Conservation (phyloP, 805 yeast species). For the Kuraishia molischiana region DNA sequence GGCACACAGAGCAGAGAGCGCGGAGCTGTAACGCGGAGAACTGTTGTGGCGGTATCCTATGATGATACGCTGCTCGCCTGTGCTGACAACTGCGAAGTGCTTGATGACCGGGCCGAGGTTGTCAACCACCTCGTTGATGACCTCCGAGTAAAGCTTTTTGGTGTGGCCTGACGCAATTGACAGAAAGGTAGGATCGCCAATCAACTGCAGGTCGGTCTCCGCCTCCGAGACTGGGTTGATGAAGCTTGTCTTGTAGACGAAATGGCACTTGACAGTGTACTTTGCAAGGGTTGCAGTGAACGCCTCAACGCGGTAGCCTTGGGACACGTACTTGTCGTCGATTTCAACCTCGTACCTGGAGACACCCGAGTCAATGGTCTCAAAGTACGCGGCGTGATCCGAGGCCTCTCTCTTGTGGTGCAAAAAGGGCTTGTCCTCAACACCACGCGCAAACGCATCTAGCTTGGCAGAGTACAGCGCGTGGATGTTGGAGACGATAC, state of each 20-base stretch:
- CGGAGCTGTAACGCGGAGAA: conserved; percentile 80
- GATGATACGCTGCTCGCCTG: conserved; percentile 78
- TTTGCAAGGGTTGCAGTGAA: conserved; percentile 56
- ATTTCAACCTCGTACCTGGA: conserved; percentile 59
- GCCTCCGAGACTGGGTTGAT: conserved; percentile 16
- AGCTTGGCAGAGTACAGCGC: conserved; percentile 89
- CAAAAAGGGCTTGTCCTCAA: conserved; percentile 44
- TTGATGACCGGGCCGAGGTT: conserved; percentile 91
- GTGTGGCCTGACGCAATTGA: conserved; percentile 75
- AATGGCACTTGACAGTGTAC: conserved; percentile 46
- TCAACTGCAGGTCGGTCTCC: conserved; percentile 47
- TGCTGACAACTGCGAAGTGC: conserved; percentile 69
- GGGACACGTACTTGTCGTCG: conserved; percentile 62
- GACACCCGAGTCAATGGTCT: conserved; percentile 46
- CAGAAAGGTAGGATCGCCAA: conserved; percentile 73
- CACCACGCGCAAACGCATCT: conserved; percentile 69
- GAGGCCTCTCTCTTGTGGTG: conserved; percentile 72
- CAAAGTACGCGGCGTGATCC: conserved; percentile 88
- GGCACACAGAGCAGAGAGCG: conserved; percentile 76
- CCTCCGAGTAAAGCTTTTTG: conserved; percentile 61
- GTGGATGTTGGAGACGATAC: conserved; percentile 76
- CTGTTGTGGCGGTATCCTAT: conserved; percentile 82
- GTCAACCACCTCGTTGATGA: conserved; percentile 56
- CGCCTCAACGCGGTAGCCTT: conserved; percentile 64
- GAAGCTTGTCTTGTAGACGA: conserved; percentile 71